Evolutionary conservation across 257 asterid genomes (phyloP), one percentile per base, ranked within the genome.

Genomic region (Rauvolfia tetraphylla): DNA sequence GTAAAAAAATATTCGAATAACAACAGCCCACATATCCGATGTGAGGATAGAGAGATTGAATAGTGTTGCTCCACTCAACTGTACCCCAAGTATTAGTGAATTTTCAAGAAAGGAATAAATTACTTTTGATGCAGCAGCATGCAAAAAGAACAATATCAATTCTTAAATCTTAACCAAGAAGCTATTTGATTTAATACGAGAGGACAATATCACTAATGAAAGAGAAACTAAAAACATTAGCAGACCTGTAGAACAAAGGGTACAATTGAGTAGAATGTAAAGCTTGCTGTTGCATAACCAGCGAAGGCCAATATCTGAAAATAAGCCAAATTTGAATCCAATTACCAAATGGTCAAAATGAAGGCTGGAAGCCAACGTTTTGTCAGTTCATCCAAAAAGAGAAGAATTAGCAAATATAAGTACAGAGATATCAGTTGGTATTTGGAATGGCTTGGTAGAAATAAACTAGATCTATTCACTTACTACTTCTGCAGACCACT

Each of bases 11-110:
- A 87, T 82, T 74, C 90, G 84, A 36, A 91, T 62, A 46, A 80
- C 84, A 79, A 89, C 96, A 34, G 96, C 97, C 96, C 97, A 93
- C 90, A 93, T 86, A 80, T 88, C 93, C 11, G 97, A 88, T 74
- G 98, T 93, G 14, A 93, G 87, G 67, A 93, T 82, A 22, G 98
- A 93, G 36, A 93, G 94, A 83, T 87, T 91, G 83, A 90, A 87
- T 76, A 93, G 72, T 20, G 98, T 89, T 39, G 98, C 82, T 76
- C 98, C 98, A 71, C 94, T 83, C 84, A 81, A 85, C 98, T 93
- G 90, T 56, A 41, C 2, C 63, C 51, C 71, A 27, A 59, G 8
- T 41, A 41, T 61, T 36, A 15, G 9, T 23, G 13, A 39, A 20
- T 33, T 38, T 41, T 68, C 31, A 68, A 36, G 39, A 42, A 71